Percentiles rank a stretch among this genome's conserved stretches.
These are phyloP conservation scores for Wickerhamomyces ciferrii DNA, from an alignment of 805 yeast species.

Conservation along the genomic window DNA sequence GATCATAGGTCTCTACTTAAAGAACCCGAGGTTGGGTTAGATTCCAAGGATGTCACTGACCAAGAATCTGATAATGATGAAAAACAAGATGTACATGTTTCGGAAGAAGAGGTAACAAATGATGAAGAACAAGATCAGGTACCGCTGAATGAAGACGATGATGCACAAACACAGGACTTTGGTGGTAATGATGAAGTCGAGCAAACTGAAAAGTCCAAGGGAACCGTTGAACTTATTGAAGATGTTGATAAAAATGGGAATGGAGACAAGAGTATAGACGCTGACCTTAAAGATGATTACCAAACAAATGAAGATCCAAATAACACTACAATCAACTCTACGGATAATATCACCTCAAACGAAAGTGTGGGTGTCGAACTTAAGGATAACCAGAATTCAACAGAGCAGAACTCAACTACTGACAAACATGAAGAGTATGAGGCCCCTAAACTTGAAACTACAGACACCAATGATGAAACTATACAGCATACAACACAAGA, in stretches of 20 bases:
- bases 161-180: background rate
- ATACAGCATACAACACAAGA: too few relatives aligned
- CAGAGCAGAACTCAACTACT: too few relatives aligned
- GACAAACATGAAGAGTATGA: too few relatives aligned
- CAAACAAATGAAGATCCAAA: background rate
- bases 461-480: too few relatives aligned
- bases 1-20: background rate
- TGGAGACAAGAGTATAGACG: background rate
- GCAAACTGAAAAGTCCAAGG: background rate
- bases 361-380: too few relatives aligned
- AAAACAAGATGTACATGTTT: background rate
- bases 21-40: background rate
- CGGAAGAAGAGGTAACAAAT: background rate
- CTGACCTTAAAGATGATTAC: background rate
- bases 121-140: background rate
- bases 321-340: too few relatives aligned
- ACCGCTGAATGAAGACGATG: background rate
- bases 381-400: too few relatives aligned
- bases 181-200: background rate
- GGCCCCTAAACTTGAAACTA: too few relatives aligned
- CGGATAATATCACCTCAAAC: too few relatives aligned
- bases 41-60: background rate
- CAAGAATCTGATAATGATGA: background rate
- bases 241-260: background rate
- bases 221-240: background rate